A percentile compares a stretch with the other conserved stretches of the same genome.
Evolutionary conservation across 2,329 filamentous ascomycete species (phyloP).

Genomic region (Arthrobotrys musiformis): DNA sequence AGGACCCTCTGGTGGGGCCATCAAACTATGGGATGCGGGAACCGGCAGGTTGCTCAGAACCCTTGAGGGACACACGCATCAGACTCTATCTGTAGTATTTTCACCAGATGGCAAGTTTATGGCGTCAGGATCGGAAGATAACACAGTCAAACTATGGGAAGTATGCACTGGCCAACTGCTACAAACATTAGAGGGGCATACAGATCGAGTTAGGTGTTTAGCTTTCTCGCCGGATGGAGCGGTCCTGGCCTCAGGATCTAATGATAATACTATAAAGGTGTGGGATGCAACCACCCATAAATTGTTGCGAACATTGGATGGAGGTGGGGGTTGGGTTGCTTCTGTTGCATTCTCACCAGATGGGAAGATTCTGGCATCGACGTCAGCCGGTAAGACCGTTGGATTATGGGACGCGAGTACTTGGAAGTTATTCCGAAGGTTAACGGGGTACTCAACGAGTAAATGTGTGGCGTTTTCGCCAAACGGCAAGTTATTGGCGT

Average conservation of each 20-base stretch:
- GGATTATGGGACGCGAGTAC: background rate
- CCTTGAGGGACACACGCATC: conserved; percentile 10
- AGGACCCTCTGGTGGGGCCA: conserved; percentile 81
- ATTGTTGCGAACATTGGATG: background rate
- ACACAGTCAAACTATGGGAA: background rate
- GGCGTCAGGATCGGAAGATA: background rate
- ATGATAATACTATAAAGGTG: background rate
- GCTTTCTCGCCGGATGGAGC: conserved; percentile 1
- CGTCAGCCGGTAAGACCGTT: background rate
- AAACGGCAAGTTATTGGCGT: background rate
- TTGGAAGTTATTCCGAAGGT: background rate
- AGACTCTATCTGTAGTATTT: background rate
- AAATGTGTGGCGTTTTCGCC: background rate
- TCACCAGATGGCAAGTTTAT: background rate
- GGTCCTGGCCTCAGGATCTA: background rate
- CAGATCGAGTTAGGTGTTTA: background rate
- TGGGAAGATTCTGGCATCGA: background rate
- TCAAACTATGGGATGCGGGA: conserved; percentile 22
- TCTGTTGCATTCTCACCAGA: background rate
- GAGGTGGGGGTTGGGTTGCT: background rate
- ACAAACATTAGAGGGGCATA: conserved; percentile 12
- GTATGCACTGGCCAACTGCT: background rate
- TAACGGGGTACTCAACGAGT: background rate
- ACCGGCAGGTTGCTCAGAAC: background rate
- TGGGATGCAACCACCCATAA: background rate